phyloP scores from a whole-genome alignment of 163 green algal genomes.

The Scenedesmus sp. region DNA sequence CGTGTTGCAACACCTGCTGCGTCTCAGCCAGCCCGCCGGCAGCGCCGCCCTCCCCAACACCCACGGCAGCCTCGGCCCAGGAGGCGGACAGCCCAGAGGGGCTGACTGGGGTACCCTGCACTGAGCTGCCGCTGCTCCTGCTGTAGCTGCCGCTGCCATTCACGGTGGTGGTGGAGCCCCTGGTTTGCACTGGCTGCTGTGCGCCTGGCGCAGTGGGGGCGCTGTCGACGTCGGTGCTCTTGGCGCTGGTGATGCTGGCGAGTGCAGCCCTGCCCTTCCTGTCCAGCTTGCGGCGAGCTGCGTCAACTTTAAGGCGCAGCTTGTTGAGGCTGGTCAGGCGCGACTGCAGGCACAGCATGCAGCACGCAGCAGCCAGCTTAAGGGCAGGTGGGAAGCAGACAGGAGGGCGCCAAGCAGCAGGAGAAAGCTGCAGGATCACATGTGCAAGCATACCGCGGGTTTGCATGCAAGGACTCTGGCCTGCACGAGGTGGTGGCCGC shows the following conservation, averaged over 20 bases:
- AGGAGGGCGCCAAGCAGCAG: too few species aligned
- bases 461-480: too few species aligned
- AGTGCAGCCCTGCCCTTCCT: not conserved
- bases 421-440: too few species aligned
- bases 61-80: not conserved
- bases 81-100: not conserved
- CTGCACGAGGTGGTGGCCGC: too few species aligned
- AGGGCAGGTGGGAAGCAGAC: too few species aligned
- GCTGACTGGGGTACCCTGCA: not conserved
- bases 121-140: not conserved
- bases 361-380: too few species aligned
- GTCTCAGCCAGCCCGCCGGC: not conserved
- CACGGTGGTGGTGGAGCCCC: too few species aligned
- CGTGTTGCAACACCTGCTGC: conserved; percentile 1
- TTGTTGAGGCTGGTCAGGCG: not conserved
- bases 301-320: not conserved
- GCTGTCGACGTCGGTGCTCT: not conserved
- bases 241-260: not conserved
- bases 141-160: not conserved
- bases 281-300: not conserved
- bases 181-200: not conserved
- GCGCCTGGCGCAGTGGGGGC: not conserved
- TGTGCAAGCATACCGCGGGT: too few species aligned
- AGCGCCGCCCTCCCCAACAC: not conserved
- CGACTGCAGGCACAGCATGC: not conserved